Evolutionary conservation across 371 early-diverging fungal genomes (phyloP).

Genomic region (Actinomucor elegans): DNA sequence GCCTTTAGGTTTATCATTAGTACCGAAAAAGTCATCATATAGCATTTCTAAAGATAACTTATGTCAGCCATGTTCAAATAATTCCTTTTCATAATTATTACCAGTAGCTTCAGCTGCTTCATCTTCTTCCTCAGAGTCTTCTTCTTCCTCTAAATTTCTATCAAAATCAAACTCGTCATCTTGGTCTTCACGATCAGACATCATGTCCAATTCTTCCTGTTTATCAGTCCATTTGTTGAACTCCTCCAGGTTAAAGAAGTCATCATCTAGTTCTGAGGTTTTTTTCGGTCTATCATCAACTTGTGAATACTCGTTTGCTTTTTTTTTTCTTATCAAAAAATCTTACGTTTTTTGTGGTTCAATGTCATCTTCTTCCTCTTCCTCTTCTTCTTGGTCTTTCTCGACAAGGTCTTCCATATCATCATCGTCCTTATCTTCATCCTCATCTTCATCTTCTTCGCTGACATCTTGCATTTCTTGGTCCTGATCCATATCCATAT

Average conservation of each 20-base stretch:
- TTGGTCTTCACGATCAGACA: conserved; percentile 54
- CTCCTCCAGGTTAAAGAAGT: conserved; percentile 63
- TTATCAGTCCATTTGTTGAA: conserved; percentile 65
- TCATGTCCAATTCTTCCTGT: conserved; percentile 28
- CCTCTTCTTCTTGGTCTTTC: conserved; percentile 12
- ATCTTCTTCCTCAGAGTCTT: conserved; percentile 48
- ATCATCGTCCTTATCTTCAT: conserved; percentile 30
- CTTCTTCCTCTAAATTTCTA: conserved; percentile 52
- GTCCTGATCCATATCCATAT: conserved; percentile 35
- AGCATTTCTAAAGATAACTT: conserved; percentile 47
- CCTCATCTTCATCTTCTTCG: conserved; percentile 27
- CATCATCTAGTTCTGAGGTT: conserved; percentile 64
- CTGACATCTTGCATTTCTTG: conserved; percentile 19
- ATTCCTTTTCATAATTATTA: neutral
- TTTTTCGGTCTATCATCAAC: conserved; percentile 14
- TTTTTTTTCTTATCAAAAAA: no score
- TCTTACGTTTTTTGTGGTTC: conserved; percentile 13
- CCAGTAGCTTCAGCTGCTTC: conserved; percentile 41
- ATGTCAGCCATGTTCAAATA: no score
- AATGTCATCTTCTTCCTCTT: conserved; percentile 5
- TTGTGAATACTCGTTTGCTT: no score
- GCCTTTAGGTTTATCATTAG: conserved; percentile 24
- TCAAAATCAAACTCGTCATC: conserved; percentile 52
- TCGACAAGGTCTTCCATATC: conserved; percentile 27
- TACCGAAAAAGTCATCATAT: conserved; percentile 56